phyloP scores from a whole-genome alignment of 768 basidiomycete species.

The Termitomyces sp. region DNA sequence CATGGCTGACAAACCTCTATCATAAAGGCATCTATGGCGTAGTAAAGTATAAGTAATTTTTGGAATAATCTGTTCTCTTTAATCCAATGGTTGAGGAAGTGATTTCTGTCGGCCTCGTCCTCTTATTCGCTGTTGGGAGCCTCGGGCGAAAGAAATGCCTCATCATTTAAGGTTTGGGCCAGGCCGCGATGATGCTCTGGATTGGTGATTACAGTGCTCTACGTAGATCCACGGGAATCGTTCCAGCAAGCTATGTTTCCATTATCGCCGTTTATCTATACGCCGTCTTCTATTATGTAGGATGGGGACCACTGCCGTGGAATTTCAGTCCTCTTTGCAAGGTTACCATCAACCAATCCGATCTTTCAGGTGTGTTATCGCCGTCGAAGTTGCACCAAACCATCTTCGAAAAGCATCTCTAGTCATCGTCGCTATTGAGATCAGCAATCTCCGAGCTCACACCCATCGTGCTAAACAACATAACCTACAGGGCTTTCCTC shows the following conservation, averaged over 20 bases:
- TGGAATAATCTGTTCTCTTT: neutral
- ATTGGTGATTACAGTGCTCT: conserved; percentile 34
- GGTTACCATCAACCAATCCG: conserved; percentile 1
- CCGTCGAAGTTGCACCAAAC: conserved; percentile 38
- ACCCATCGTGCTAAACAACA: conserved; percentile 27
- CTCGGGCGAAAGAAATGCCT: conserved; percentile 40
- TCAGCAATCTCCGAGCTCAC: conserved; percentile 30
- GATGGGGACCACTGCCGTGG: too few relatives aligned
- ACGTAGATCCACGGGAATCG: conserved; percentile 23
- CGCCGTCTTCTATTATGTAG: conserved; percentile 34
- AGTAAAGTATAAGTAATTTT: conserved; percentile 16
- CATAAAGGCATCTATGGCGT: conserved; percentile 12
- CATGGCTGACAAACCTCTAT: too few relatives aligned
- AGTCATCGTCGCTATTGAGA: neutral
- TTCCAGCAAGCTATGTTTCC: conserved; percentile 36
- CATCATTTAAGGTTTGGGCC: conserved; percentile 36
- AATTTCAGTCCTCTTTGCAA: too few relatives aligned
- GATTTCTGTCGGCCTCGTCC: conserved; percentile 30
- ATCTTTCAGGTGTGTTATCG: conserved; percentile 20
- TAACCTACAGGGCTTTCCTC: conserved; percentile 29
- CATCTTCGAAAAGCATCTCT: conserved; percentile 34
- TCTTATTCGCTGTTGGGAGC: conserved; percentile 41
- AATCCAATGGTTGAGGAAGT: conserved; percentile 21
- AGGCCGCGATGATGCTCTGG: too few relatives aligned
- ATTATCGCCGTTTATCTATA: conserved; percentile 42